phyloP scores from a whole-genome alignment of 352 stramenopile species.

The Globisporangium carolinianum region DNA sequence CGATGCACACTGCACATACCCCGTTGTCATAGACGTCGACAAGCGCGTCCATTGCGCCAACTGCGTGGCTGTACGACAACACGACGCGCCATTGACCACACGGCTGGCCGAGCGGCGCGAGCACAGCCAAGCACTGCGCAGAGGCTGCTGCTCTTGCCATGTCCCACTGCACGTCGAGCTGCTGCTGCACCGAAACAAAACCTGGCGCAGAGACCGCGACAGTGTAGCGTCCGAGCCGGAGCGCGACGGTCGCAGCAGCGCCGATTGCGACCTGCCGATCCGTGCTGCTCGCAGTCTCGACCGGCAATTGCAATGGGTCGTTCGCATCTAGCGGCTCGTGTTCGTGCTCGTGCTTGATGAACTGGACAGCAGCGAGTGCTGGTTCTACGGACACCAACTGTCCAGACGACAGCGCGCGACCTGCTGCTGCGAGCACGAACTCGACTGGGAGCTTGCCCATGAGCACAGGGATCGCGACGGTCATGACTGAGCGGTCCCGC shows the following conservation, averaged over 20 bases:
- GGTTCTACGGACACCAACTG: background rate
- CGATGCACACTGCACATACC: conserved; percentile 9
- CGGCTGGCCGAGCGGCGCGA: conserved; percentile 24
- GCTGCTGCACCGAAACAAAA: conserved; percentile 19
- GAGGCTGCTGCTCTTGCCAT: conserved; percentile 10
- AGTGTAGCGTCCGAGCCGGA: conserved; percentile 36
- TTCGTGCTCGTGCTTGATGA: conserved; percentile 5
- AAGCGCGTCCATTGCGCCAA: conserved; percentile 31
- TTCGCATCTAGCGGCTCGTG: background rate
- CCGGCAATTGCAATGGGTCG: background rate
- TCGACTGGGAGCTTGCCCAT: conserved; percentile 45
- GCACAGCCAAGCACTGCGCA: conserved; percentile 23
- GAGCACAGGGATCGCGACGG: conserved; percentile 48
- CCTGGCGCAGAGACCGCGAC: conserved; percentile 18
- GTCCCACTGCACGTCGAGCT: conserved; percentile 32
- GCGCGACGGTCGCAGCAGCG: conserved; percentile 23
- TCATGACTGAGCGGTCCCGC: conserved; percentile 38
- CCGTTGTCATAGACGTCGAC: conserved; percentile 35
- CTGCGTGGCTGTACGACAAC: conserved; percentile 29
- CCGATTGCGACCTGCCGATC: conserved; percentile 10
- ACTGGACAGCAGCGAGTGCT: conserved; percentile 1
- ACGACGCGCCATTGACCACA: conserved; percentile 28
- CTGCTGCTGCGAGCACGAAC: conserved; percentile 10
- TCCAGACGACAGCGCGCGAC: too few species aligned
- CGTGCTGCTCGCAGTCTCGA: background rate